phyloP scores from a whole-genome alignment of 2,329 filamentous ascomycete species.

The Phyllosticta capitalensis region DNA sequence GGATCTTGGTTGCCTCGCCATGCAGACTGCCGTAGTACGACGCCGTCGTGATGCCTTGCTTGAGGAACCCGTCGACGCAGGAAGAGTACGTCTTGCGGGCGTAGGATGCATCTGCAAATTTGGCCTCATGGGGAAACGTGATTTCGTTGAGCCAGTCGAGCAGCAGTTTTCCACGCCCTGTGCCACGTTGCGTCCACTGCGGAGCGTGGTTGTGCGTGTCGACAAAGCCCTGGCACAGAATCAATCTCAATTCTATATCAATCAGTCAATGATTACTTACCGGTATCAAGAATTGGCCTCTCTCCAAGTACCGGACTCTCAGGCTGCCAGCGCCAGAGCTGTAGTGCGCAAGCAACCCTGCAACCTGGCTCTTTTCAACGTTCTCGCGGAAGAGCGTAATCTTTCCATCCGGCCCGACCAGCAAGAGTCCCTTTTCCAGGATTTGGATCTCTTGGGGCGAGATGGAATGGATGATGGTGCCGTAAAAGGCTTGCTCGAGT shows the following conservation, averaged over 20 bases:
- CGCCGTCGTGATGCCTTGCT: conserved; percentile 53
- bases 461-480: conserved; percentile 10
- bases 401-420: conserved; percentile 6
- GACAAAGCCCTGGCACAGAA: conserved; percentile 38
- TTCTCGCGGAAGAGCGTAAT: conserved; percentile 9
- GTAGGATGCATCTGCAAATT: conserved; percentile 46
- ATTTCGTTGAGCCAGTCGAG: conserved; percentile 53
- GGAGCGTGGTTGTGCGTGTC: conserved; percentile 63
- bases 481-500: conserved; percentile 9
- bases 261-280: not conserved
- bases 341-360: conserved; percentile 7
- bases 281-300: conserved; percentile 46
- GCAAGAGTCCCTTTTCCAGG: conserved; percentile 4
- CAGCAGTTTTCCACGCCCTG: conserved; percentile 27
- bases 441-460: conserved; percentile 8
- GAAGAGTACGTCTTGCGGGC: conserved; percentile 22
- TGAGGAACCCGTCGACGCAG: conserved; percentile 49
- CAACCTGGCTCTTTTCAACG: conserved; percentile 9
- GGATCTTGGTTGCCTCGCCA: conserved; percentile 45
- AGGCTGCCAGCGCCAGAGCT: conserved; percentile 6
- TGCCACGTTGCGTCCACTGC: conserved; percentile 40
- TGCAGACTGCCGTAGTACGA: conserved; percentile 52
- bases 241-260: not conserved
- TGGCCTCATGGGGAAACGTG: conserved; percentile 56
- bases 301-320: conserved; percentile 24